Base-by-base conservation (phyloP, 768 basidiomycete species). In the Psilocybe sp. region DNA sequence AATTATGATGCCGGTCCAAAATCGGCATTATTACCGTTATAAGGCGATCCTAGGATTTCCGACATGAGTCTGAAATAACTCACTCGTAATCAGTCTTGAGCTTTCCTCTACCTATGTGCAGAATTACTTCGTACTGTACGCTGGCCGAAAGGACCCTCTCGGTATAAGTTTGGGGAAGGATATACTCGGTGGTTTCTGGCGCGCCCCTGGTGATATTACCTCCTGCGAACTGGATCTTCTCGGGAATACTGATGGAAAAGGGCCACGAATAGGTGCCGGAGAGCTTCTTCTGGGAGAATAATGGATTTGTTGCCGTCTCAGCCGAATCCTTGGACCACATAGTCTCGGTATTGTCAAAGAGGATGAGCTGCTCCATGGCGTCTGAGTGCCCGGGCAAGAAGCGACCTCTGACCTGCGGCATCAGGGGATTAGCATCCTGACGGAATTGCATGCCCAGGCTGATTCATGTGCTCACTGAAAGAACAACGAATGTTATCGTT, bases 231-330 rank as follows among this genome's bases (percentile, higher is more conserved):
- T 44, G 6, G 9, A 49, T 32, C 34, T 70, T 61, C 49, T 65
- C 61, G 4, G 74, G 75, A 6, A 86, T 60, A 2, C 67, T 54
- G 23, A 78, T 54, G 1, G 65, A 65, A 46, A 73, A 72, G 0
- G 68, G 64, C 71, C 70, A 76, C 20, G 55, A 47, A 49, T 68
- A 68, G 31, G 62, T 58, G 5, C 76, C 74, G 16, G 56, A 52
- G 9, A 76, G 65, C 40, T 69, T 71, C 16, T 60, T 54, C 11
- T 41, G 60, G 55, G 48, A 49, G 5, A 31, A 31, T 3, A 32
- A 60, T 13, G 39, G 19, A 16, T 38, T 46, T 18, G 41, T 23
- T 11, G 45, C 36, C 16, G 65, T 60, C 42, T 71, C 62, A 9
- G 64, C 65, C 54, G 64, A 64, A 5, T 62, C 53, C 35, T 60